These are phyloP conservation scores for Populus alba DNA, from an alignment of 345 rosid species.

Conservation along the genomic window DNA sequence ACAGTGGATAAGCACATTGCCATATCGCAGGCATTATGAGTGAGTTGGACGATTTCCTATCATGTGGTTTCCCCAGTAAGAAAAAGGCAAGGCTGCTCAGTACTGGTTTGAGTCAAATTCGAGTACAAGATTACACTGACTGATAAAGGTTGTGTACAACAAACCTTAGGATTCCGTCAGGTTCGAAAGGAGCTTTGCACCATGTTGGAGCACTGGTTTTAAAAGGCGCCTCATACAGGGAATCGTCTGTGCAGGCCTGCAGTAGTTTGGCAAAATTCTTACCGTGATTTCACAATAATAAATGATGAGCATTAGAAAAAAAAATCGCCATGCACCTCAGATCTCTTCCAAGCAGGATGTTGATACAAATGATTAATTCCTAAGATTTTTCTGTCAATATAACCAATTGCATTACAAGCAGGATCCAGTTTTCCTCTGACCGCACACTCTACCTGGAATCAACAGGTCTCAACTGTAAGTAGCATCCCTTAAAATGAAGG, in stretches of 20 bases:
- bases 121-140: not conserved
- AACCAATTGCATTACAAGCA: slow-evolving; percentile 88
- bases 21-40: not conserved
- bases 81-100: not conserved
- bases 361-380: slow-evolving; percentile 75
- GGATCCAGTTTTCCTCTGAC: slow-evolving; percentile 77
- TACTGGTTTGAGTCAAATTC: not conserved
- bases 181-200: slow-evolving; percentile 92
- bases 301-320: not conserved
- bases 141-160: not conserved
- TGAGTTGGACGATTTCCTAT: not conserved
- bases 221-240: slow-evolving; percentile 62
- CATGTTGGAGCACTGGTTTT: slow-evolving; percentile 65
- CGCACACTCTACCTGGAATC: slow-evolving; percentile 62
- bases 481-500: not conserved
- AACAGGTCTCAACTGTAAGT: not conserved
- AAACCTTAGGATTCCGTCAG: slow-evolving; percentile 87
- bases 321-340: slow-evolving; percentile 45
- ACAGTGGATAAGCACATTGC: not conserved
- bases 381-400: slow-evolving; percentile 62
- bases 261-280: slow-evolving; percentile 17
- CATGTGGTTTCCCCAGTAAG: not conserved
- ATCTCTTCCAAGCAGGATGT: slow-evolving; percentile 90
- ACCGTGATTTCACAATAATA: not conserved
- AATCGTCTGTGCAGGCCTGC: slow-evolving; percentile 71